Evolutionary conservation across 2,329 filamentous ascomycete species (phyloP), one percentile per base, ranked within the genome.

Genomic region (Furcasterigmium furcatum): DNA sequence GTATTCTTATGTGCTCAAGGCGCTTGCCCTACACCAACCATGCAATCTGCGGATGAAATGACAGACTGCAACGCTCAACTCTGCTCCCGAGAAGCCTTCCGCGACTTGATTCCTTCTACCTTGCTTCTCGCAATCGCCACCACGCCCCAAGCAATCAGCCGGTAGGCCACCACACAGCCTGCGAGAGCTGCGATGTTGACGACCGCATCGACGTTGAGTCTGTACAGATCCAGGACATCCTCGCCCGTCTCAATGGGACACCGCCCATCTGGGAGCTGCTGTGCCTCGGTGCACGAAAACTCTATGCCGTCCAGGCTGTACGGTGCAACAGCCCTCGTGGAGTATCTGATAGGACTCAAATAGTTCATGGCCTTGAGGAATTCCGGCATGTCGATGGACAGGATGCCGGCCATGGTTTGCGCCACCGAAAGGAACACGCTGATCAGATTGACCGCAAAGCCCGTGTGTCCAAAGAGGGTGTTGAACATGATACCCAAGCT

Each of bases 401-500:
- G 76, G 27, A 90, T 72, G 1, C 87, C 87, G 0, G 79, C 78
- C 75, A 91, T 87, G 57, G 82, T 77, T 54, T 85, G 84, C 0
- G 85, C 82, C 8, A 91, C 77, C 0, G 81, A 83, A 4, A 91
- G 71, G 16, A 91, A 71, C 35, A 88, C 76, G 1, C 78, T 82
- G 52, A 85, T 88, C 46, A 88, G 65, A 54, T 88, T 89, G 47
- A 91, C 80, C 0, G 86, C 85, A 60, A 91, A 91, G 2, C 87
- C 87, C 0, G 85, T 87, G 58, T 91, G 86, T 8, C 61, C 63
- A 60, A 90, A 87, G 9, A 91, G 66, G 1, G 86, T 90, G 66
- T 89, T 89, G 71, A 91, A 91, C 67, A 89, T 82, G 58, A 91
- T 90, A 1, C 87, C 87, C 1, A 91, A 58, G 44, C 81, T 86